Conservation (phyloP, 2,329 filamentous ascomycete genomes). For the Emmonsia crescens region DNA sequence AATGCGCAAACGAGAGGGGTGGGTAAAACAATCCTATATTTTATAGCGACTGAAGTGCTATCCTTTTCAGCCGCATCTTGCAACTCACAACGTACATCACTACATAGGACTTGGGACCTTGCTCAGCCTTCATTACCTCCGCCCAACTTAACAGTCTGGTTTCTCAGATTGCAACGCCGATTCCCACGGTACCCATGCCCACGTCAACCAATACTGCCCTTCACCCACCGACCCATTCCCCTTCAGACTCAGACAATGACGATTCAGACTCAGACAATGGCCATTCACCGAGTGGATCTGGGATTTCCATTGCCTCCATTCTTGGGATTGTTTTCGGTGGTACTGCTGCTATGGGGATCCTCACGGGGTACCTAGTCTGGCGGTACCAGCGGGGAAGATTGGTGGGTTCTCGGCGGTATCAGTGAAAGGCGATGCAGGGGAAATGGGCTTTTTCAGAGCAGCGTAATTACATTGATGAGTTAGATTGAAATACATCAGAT, state of each 20-base stretch:
- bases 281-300: not conserved
- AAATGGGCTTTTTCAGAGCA: not conserved
- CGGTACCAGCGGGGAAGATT: not conserved
- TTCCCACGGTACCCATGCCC: conserved; percentile 51
- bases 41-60: not conserved
- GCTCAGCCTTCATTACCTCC: not conserved
- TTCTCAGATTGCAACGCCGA: conserved; percentile 37
- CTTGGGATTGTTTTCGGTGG: conserved; percentile 2
- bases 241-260: not conserved
- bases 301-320: not conserved
- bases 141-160: not conserved
- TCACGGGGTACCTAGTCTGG: not conserved
- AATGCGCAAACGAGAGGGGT: not conserved
- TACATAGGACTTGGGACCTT: not conserved
- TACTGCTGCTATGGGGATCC: not conserved
- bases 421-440: not conserved
- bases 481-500: not conserved
- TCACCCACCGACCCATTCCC: not conserved
- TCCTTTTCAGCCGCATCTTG: not conserved
- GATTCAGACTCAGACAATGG: conserved; percentile 11
- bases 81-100: not conserved
- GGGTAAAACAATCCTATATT: not conserved
- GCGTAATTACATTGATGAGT: not conserved
- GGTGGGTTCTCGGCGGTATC: not conserved
- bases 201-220: conserved; percentile 30